Conservation (phyloP, 75 land plant species). For the Cryptomeria japonica region DNA sequence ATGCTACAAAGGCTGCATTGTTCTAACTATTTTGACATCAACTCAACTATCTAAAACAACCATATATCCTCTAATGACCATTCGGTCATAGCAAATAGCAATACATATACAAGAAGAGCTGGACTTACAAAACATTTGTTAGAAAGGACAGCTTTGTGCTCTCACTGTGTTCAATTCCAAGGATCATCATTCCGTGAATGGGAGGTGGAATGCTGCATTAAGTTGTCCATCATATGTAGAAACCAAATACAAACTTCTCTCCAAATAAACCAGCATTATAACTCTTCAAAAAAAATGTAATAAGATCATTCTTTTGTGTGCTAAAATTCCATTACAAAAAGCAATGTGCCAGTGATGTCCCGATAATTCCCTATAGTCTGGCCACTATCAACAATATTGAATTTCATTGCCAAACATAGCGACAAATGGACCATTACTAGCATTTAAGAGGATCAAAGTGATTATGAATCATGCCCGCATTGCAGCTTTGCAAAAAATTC, state of each 20-base stretch:
- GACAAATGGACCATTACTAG: not conserved
- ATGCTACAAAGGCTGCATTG: not conserved
- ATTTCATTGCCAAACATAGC: not conserved
- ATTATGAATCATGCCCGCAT: not conserved
- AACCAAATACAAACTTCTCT: not conserved
- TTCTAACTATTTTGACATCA: not conserved
- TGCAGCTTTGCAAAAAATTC: not conserved
- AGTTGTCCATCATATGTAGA: not conserved
- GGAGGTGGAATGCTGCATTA: not conserved
- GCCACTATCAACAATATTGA: not conserved
- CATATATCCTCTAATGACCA: not conserved
- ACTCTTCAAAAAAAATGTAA: not conserved
- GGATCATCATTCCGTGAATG: not conserved
- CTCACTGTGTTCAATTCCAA: not conserved
- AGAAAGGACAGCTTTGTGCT: not conserved
- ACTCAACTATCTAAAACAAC: not conserved
- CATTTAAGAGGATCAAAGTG: not conserved
- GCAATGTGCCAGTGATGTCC: not conserved
- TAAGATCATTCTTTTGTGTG: not conserved
- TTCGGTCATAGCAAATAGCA: not conserved
- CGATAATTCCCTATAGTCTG: not conserved
- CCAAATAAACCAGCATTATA: not conserved
- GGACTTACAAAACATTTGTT: not conserved
- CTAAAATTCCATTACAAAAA: not conserved
- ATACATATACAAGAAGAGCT: not conserved